Evolutionary conservation across 352 stramenopile species (phyloP).

Genomic region (Globisporangium megalacanthum): DNA sequence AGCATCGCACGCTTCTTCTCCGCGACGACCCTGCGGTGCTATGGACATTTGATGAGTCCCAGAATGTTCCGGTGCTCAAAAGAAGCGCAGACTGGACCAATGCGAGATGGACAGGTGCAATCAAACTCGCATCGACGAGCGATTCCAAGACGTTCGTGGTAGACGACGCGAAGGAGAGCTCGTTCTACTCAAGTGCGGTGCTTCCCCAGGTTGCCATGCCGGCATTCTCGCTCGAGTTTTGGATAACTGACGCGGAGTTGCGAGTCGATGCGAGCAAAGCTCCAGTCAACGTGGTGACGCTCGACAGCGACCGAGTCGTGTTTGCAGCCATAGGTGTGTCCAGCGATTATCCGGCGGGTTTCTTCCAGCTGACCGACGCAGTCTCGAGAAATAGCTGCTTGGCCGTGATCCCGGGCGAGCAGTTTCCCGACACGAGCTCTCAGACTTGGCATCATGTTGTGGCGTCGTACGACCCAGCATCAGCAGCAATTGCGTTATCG

Average conservation of each 20-base stretch:
- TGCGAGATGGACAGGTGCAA: slow-evolving; percentile 1
- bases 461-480: slow-evolving; percentile 45
- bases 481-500: slow-evolving; percentile 33
- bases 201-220: slow-evolving; percentile 38
- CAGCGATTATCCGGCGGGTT: not conserved
- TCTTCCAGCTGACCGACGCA: slow-evolving; percentile 27
- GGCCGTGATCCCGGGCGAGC: slow-evolving; percentile 1
- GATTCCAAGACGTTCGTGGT: slow-evolving; percentile 24
- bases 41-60: slow-evolving; percentile 47
- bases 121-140: slow-evolving; percentile 9
- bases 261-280: not conserved
- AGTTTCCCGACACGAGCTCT: not conserved
- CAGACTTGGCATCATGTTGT: slow-evolving; percentile 46
- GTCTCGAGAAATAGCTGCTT: slow-evolving; percentile 13
- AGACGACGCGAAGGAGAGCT: slow-evolving; percentile 37
- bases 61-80: slow-evolving; percentile 19
- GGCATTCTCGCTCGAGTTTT: slow-evolving; percentile 64
- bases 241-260: slow-evolving; percentile 9
- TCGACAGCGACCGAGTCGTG: slow-evolving; percentile 4
- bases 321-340: slow-evolving; percentile 9
- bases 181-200: slow-evolving; percentile 50
- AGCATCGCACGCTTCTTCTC: slow-evolving; percentile 44
- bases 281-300: slow-evolving; percentile 6
- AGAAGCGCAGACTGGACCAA: not conserved
- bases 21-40: slow-evolving; percentile 57